Base-by-base conservation (phyloP, 2,329 filamentous ascomycete genomes). In the Colletotrichum orbiculare region DNA sequence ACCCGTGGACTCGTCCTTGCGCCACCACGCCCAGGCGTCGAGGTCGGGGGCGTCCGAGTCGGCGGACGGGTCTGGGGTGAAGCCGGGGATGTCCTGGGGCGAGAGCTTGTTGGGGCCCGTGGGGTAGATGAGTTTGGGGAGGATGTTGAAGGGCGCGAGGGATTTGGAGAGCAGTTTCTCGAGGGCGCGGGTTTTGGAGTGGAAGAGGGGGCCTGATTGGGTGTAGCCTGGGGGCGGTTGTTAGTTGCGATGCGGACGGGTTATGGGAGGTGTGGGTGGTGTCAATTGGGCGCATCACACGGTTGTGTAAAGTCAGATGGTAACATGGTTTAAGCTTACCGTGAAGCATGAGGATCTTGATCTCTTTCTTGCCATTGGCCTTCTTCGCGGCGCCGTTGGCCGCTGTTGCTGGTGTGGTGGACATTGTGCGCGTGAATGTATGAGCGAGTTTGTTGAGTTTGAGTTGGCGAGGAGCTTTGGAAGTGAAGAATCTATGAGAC, bases 191-290 rank as follows among this genome's bases (percentile, higher is more conserved):
- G 93, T 96, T 81, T 97, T 97, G 76, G 90, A 87, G 75, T 88
- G 90, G 86, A 97, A 97, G 68, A 94, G 83, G 4, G 89, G 78
- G 4, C 94, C 94, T 35, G 92, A 96, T 83, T 98, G 95, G 8
- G 95, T 97, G 85, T 89, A 97, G 77, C 95, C 91, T 89, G 61
- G 10, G 42, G 11, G 35, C 49, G 52, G 39, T 13, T 49, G 50
- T 60, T 46, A 48, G 61, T 47, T 35, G 45, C 54, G 43, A 48
- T 47, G 57, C 2, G 4, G 10, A 9, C 6, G 4, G 25, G 48
- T 12, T 13, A 35, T 34, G 33, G n/a, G 12, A 12, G 39, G 41
- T 38, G 37, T 15, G n/a, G 3, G 25, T 13, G 12, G 12, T 43
- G 33, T 37, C 10, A 33, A 10, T 6, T 25, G 25, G 25, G 8